Conservation (phyloP, 768 basidiomycete species). For the Xerocomellus chrysenteron region DNA sequence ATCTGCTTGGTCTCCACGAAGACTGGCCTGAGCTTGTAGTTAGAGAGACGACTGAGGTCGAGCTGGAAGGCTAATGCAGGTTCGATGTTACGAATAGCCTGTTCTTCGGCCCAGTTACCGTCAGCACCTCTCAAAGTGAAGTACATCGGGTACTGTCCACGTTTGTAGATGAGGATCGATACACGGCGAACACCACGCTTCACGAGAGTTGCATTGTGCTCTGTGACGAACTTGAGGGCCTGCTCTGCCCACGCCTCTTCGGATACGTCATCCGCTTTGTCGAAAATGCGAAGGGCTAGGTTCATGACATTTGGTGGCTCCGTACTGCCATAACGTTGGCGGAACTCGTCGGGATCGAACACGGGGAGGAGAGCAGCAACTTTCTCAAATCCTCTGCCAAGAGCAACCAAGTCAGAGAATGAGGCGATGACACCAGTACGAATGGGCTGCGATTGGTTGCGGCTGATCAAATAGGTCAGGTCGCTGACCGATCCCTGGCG, state of each 20-base stretch:
- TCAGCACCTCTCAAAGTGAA: conserved; percentile 81
- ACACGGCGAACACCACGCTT: conserved; percentile 88
- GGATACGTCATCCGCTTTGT: conserved; percentile 71
- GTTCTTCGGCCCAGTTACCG: conserved; percentile 86
- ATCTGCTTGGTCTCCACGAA: conserved; percentile 97
- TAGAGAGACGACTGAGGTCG: conserved; percentile 92
- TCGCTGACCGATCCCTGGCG: conserved; percentile 95
- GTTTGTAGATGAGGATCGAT: conserved; percentile 89
- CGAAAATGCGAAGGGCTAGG: conserved; percentile 86
- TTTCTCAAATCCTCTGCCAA: conserved; percentile 72
- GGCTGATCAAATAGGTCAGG: conserved; percentile 86
- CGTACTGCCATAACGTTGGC: conserved; percentile 69
- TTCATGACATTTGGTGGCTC: conserved; percentile 93
- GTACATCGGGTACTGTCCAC: conserved; percentile 90
- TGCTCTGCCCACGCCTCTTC: conserved; percentile 77
- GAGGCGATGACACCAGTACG: conserved; percentile 92
- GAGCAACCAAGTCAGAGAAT: conserved; percentile 70
- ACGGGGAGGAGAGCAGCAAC: conserved; percentile 71
- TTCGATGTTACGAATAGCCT: conserved; percentile 96
- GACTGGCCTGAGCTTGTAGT: conserved; percentile 95
- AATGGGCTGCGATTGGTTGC: conserved; percentile 83
- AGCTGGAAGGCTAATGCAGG: conserved; percentile 98
- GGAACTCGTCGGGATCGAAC: conserved; percentile 71
- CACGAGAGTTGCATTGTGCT: conserved; percentile 56
- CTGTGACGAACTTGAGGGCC: conserved; percentile 71